A percentile compares a stretch with the other conserved stretches of the same genome.
phyloP scores from a whole-genome alignment of 2,329 filamentous ascomycete genomes.

The Elsinoe batatas region DNA sequence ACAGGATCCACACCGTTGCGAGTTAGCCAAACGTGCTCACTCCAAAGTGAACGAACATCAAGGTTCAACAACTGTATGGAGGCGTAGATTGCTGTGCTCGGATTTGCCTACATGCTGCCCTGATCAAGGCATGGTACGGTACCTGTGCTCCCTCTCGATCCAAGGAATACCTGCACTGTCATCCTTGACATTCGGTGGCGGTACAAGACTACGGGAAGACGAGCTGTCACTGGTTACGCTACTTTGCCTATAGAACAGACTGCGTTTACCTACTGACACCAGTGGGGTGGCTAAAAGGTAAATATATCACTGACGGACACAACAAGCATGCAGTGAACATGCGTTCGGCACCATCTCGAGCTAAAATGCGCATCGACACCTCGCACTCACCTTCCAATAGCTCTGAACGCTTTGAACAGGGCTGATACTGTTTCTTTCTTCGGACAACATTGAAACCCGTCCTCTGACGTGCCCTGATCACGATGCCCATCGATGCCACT shows the following conservation, averaged over 20 bases:
- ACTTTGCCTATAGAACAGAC: too few relatives aligned
- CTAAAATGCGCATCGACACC: neutral
- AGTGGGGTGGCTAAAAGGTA: neutral
- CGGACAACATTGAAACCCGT: neutral
- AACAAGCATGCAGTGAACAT: neutral
- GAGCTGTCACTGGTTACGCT: too few relatives aligned
- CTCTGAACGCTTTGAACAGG: neutral
- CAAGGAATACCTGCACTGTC: neutral
- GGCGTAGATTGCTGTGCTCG: neutral
- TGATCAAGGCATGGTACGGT: neutral
- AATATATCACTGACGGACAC: neutral
- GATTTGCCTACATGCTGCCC: neutral
- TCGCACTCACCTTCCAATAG: neutral
- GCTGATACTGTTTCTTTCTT: neutral
- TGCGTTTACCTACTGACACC: too few relatives aligned
- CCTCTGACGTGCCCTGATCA: neutral
- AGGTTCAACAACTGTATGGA: neutral
- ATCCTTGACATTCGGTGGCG: neutral
- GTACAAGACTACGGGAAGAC: too few relatives aligned
- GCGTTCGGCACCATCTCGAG: neutral
- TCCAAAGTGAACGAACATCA: neutral
- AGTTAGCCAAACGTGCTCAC: neutral
- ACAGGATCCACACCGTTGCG: conserved; percentile 1
- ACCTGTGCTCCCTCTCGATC: neutral
- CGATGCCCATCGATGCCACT: neutral